A percentile compares a stretch with the other conserved stretches of the same genome.
Conservation (phyloP, 257 asterid genomes). For the Rehmannia glutinosa region DNA sequence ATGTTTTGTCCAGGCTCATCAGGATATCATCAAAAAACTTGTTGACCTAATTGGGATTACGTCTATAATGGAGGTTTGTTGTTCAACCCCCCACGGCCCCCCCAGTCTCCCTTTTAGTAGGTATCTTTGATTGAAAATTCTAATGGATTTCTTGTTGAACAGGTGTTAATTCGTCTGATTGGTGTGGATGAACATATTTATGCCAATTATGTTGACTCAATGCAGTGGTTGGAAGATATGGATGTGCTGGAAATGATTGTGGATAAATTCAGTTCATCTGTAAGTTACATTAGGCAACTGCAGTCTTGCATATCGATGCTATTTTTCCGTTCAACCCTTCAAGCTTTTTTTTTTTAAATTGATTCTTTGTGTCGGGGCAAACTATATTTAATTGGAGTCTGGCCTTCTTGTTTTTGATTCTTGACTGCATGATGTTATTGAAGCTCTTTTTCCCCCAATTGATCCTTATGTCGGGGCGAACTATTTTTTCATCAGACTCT, state of each 20-base stretch:
- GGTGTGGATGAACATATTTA: slow-evolving; percentile 81
- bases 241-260: slow-evolving; percentile 83
- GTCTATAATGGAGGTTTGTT: slow-evolving; percentile 83
- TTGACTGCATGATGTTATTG: neutral
- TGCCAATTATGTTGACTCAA: slow-evolving; percentile 53
- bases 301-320: slow-evolving; percentile 15
- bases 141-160: slow-evolving; percentile 26
- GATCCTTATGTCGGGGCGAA: neutral
- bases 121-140: slow-evolving; percentile 11
- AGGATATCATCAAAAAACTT: slow-evolving; percentile 50
- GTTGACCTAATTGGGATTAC: slow-evolving; percentile 83
- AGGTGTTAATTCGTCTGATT: slow-evolving; percentile 80
- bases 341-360: neutral
- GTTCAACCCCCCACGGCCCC: neutral
- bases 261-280: slow-evolving; percentile 89
- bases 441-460: neutral
- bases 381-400: slow-evolving; percentile 15
- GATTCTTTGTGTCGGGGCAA: too few species aligned
- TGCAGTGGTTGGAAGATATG: slow-evolving; percentile 84
- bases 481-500: neutral
- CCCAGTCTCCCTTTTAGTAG: neutral
- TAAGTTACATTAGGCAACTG: slow-evolving; percentile 50
- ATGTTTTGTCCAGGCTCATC: slow-evolving; percentile 62
- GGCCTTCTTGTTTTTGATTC: slow-evolving; percentile 2
- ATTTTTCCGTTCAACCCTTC: slow-evolving; percentile 2